Evolutionary conservation across 2,329 filamentous ascomycete genomes (phyloP).

Genomic region (Pseudogymnoascus sp.): DNA sequence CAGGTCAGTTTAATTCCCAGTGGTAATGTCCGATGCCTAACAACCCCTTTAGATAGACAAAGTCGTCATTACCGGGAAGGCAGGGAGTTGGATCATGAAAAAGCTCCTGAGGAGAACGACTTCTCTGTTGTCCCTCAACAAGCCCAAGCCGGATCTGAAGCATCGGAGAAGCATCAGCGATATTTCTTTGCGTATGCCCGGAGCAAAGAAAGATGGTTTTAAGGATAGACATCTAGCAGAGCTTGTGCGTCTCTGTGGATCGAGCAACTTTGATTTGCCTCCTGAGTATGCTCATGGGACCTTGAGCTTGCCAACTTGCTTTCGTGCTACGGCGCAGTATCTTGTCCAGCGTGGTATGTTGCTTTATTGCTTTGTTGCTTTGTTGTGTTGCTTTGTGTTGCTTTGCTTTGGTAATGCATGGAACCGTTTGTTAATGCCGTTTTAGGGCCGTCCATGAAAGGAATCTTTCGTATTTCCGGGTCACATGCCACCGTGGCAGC

Average conservation of each 20-base stretch:
- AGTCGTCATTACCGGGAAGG: slow-evolving; percentile 20
- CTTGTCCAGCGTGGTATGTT: slow-evolving; percentile 53
- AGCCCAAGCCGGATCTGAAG: slow-evolving; percentile 28
- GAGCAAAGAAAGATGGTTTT: slow-evolving; percentile 39
- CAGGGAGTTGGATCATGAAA: slow-evolving; percentile 33
- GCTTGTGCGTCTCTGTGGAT: slow-evolving; percentile 58
- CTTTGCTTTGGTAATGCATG: neutral
- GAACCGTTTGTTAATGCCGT: slow-evolving; percentile 15
- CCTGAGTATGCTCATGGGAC: slow-evolving; percentile 50
- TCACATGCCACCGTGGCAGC: slow-evolving; percentile 47
- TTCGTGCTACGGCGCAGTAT: slow-evolving; percentile 60
- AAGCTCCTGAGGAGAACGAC: slow-evolving; percentile 33
- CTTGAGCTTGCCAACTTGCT: slow-evolving; percentile 56
- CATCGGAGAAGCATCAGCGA: slow-evolving; percentile 52
- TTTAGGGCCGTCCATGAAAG: slow-evolving; percentile 38
- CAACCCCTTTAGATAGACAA: slow-evolving; percentile 1
- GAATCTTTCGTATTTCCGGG: slow-evolving; percentile 58
- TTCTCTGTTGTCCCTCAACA: slow-evolving; percentile 26
- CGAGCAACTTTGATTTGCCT: slow-evolving; percentile 55
- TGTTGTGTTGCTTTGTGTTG: neutral
- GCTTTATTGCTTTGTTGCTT: neutral
- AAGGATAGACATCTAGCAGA: slow-evolving; percentile 48
- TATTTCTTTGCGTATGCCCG: slow-evolving; percentile 39
- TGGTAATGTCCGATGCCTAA: neutral
- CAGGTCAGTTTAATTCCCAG: slow-evolving; percentile 17